phyloP scores from a whole-genome alignment of 1,284 basidiomycete species.

The Pseudozyma sp. region DNA sequence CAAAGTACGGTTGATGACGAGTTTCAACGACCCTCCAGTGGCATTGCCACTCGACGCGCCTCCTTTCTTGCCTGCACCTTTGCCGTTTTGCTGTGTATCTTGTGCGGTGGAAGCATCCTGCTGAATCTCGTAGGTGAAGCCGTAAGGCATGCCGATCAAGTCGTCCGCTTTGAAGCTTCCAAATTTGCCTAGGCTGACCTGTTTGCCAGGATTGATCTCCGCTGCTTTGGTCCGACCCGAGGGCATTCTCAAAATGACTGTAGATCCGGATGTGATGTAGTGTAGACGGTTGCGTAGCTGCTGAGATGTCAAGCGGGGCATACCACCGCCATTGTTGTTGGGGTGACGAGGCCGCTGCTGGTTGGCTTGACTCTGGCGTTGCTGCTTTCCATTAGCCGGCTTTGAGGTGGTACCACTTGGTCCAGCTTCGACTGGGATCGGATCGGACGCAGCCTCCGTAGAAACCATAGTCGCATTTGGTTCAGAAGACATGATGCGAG shows the following conservation, averaged over 20 bases:
- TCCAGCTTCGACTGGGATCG: conserved; percentile 11
- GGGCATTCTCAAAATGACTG: conserved; percentile 59
- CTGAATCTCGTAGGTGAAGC: conserved; percentile 66
- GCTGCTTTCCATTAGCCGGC: neutral
- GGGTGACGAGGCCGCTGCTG: conserved; percentile 15
- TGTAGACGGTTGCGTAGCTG: conserved; percentile 47
- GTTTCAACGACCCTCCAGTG: conserved; percentile 21
- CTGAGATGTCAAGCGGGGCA: conserved; percentile 36
- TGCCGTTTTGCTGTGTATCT: conserved; percentile 9
- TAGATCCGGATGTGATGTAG: conserved; percentile 47
- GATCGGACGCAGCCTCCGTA: too few relatives aligned
- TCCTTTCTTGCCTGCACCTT: conserved; percentile 10
- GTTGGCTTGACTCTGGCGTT: neutral
- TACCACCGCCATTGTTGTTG: neutral
- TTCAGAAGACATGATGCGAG: conserved; percentile 21
- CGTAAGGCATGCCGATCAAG: conserved; percentile 66
- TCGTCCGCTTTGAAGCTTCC: conserved; percentile 65
- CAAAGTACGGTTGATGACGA: conserved; percentile 53
- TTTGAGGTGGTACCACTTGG: conserved; percentile 20
- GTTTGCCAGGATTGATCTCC: conserved; percentile 53
- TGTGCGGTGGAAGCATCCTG: conserved; percentile 6
- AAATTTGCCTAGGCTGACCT: conserved; percentile 67
- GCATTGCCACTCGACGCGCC: neutral
- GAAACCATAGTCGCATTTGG: neutral
- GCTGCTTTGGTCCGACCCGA: conserved; percentile 62